Conservation (phyloP, 1,139 yeast genomes). For the Protomyces gravidus region DNA sequence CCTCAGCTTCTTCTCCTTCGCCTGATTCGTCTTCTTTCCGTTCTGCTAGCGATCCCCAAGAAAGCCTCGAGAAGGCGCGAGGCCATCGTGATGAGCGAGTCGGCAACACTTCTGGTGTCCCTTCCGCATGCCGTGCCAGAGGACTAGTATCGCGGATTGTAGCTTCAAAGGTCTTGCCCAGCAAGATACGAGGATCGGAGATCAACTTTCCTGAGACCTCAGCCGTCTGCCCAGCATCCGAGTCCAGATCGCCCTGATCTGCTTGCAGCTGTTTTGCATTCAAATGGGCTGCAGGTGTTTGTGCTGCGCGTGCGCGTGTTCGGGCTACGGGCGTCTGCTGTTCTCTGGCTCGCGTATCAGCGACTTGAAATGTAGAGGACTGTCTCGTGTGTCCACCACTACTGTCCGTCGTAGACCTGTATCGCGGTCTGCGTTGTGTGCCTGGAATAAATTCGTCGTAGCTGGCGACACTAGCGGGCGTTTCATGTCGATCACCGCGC, state of each 20-base stretch:
- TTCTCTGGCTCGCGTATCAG: too few relatives aligned
- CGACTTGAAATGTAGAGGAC: too few relatives aligned
- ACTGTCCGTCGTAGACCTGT: neutral
- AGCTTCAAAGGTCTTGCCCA: too few relatives aligned
- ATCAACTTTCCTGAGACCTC: too few relatives aligned
- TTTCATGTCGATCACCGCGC: constrained; percentile 18
- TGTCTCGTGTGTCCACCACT: too few relatives aligned
- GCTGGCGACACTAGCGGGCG: constrained; percentile 14
- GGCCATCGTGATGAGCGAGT: neutral
- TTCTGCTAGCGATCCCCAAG: too few relatives aligned
- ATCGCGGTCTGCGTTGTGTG: constrained; percentile 6
- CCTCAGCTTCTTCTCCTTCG: neutral
- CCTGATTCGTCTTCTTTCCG: too few relatives aligned
- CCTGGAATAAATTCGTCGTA: constrained; percentile 26
- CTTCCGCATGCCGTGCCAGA: neutral
- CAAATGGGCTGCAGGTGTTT: neutral
- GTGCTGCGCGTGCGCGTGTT: neutral
- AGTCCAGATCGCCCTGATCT: too few relatives aligned
- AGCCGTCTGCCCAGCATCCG: too few relatives aligned
- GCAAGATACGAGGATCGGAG: too few relatives aligned
- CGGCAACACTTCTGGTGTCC: neutral
- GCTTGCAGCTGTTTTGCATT: too few relatives aligned
- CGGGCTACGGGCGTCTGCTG: neutral
- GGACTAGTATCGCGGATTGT: neutral
- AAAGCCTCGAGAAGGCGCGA: neutral